These are phyloP conservation scores for Hygrophorus pudorinus DNA, from an alignment of 768 basidiomycete species.

Conservation along the genomic window DNA sequence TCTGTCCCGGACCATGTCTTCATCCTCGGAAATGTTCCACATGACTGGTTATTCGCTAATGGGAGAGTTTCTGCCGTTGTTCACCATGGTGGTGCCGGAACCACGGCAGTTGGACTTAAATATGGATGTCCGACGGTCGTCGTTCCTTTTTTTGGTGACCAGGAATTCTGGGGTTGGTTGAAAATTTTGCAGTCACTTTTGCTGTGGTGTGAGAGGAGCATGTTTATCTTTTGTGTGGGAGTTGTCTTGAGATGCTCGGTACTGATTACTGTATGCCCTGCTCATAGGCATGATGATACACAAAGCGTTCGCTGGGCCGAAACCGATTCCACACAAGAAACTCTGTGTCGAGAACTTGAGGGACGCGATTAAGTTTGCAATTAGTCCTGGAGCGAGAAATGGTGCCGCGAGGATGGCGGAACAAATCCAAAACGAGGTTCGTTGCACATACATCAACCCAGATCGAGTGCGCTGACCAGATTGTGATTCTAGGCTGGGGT, in stretches of 20 bases:
- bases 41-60: slow-evolving; percentile 59
- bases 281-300: slow-evolving; percentile 50
- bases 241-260: slow-evolving; percentile 8
- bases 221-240: no score
- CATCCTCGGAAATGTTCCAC: slow-evolving; percentile 57
- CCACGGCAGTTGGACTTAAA: slow-evolving; percentile 50
- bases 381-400: slow-evolving; percentile 33
- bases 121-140: slow-evolving; percentile 53
- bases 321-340: slow-evolving; percentile 45
- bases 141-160: slow-evolving; percentile 61
- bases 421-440: slow-evolving; percentile 39
- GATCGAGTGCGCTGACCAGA: background rate
- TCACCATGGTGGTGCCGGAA: slow-evolving; percentile 60
- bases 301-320: slow-evolving; percentile 50
- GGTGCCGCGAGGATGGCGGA: slow-evolving; percentile 42
- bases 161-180: slow-evolving; percentile 40
- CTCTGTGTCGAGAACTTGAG: slow-evolving; percentile 38
- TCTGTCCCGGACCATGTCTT: slow-evolving; percentile 44
- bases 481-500: slow-evolving; percentile 32
- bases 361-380: slow-evolving; percentile 41
- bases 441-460: slow-evolving; percentile 4
- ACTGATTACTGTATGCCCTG: slow-evolving; percentile 12
- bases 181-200: slow-evolving; percentile 12
- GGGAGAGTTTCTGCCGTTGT: slow-evolving; percentile 47
- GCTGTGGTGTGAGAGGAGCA: no score